phyloP scores from a whole-genome alignment of 768 basidiomycete species.

The Gymnopilus junonius region DNA sequence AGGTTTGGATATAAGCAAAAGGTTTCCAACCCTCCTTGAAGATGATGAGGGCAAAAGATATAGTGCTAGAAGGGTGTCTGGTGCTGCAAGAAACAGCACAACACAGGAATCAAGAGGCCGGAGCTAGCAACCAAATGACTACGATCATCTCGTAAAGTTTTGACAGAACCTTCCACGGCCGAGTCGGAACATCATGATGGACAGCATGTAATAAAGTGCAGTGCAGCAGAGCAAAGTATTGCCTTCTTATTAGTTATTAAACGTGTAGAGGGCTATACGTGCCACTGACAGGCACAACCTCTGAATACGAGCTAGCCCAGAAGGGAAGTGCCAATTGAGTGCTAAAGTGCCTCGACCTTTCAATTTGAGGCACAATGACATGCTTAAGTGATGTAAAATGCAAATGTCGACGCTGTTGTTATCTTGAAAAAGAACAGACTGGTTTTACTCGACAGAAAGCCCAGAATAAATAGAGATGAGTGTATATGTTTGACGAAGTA shows the following conservation, averaged over 20 bases:
- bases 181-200: background rate
- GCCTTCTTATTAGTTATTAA: background rate
- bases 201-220: background rate
- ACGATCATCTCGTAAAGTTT: background rate
- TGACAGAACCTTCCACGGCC: background rate
- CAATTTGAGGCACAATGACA: too few species aligned
- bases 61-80: background rate
- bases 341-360: too few species aligned
- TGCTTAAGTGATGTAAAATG: too few species aligned
- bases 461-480: too few species aligned
- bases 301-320: background rate
- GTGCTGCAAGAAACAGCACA: background rate
- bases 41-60: background rate
- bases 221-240: background rate
- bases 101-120: background rate
- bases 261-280: background rate
- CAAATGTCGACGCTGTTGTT: too few species aligned
- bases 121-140: background rate
- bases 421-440: too few species aligned
- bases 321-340: background rate
- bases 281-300: background rate
- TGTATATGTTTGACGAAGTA: too few species aligned
- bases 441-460: too few species aligned
- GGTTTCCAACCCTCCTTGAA: background rate
- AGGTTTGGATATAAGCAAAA: background rate